Evolutionary conservation across 371 early-diverging fungal species (phyloP), one percentile per base, ranked within the genome.

Genomic region (Mortierella sp.): DNA sequence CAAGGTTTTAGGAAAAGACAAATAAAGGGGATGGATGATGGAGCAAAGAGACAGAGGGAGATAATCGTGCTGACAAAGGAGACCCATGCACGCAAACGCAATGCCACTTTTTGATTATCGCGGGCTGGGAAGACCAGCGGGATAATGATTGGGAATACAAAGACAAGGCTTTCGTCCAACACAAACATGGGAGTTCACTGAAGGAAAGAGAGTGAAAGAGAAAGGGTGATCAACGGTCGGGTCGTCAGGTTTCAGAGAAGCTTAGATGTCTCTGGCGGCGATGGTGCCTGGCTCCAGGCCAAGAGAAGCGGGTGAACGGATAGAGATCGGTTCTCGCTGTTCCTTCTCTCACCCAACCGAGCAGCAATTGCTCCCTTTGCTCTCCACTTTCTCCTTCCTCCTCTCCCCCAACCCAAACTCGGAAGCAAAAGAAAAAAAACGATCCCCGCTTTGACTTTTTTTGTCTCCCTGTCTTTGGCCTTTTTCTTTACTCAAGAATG

Each of bases 381-480:
- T 57, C 28, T 8, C 26, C 57, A n/a, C n/a, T n/a, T 19, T 61
- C 61, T 31, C 19, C 11, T 37, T 16, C 9, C 21, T 37, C 13
- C 14, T 34, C 2, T 57, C 57, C 37, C 34, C 43, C 34, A 37
- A 67, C 40, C 67, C 67, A 67, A 67, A 67, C 67, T 31, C 61
- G 61, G 34, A 61, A 61, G 31, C 19, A 8, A 61, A 61, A 16
- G 40, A 67, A 67, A 5, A 51, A 13, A 67, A 54, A 67, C 40
- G 67, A 67, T 67, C 67, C 64, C 67, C 67, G 67, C 67, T 67
- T 67, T 67, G 67, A 67, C 67, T 69, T 43, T 37, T 6, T 14
- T 46, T 69, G 2, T 44, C n/a, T 44, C 5, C 1, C 28, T 26
- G 26, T 46, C 28, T 61, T 34, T 44, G 5, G 11, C 0, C 59